Evolutionary conservation across 148 eudicot species (phyloP), one percentile per base, ranked within the genome.

Genomic region (Dianthus caryophyllus): DNA sequence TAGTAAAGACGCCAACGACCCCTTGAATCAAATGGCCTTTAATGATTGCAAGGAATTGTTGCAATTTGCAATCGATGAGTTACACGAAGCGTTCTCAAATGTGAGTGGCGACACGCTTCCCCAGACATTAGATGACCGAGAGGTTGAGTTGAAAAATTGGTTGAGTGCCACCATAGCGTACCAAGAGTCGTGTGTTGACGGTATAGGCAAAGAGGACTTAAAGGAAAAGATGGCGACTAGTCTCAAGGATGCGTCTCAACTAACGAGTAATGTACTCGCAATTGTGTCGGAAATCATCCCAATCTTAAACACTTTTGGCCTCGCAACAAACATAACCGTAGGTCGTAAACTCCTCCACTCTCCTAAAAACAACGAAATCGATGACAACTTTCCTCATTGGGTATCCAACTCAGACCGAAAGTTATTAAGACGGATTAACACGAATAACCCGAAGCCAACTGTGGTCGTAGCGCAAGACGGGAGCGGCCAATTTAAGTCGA

Each of bases 401-500:
- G 2, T 89, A 11, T 60, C 86, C 0, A 50, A 12, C 1, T 75
- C 65, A 0, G 83, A 84, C 64, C 54, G 89, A 26, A 78, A 71
- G 70, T 64, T 86, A 21, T 50, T 82, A 22, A 72, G 60, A 38
- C 63, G 69, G 25, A 64, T 66, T 12, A 64, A 59, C 12, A 20
- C 22, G 4, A 68, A 27, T 12, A 48, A 66, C 0, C 70, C 77
- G 25, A 63, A 18, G 33, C 88, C 87, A 11, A 66, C 87, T 51
- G 96, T 71, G 0, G 80, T 90, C 30, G 97, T 88, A 17, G 85
- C 90, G 0, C 76, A 84, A 74, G 88, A 87, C 20, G 87, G 96
- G 58, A 84, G 84, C 33, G 88, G 93, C 0, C 82, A 89, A 17
- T 90, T 73, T 41, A 90, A 66, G 59, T 82, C 87, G 1, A 82